Evolutionary conservation across 805 yeast species (phyloP).

Genomic region (Brettanomyces custersianus): DNA sequence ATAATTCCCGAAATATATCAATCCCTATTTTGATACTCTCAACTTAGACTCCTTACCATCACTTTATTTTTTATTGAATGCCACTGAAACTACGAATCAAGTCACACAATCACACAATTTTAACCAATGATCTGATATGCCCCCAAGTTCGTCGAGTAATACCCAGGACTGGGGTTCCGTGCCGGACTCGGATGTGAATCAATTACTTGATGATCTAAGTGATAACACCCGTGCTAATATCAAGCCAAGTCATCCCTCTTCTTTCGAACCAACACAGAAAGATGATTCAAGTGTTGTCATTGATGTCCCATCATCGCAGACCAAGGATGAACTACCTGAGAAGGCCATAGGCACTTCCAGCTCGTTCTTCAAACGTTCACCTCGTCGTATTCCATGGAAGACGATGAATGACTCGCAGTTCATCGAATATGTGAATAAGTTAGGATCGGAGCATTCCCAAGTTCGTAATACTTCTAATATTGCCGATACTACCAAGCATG

Average conservation of each 20-base stretch:
- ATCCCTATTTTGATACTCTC: too few species aligned
- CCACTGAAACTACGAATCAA: too few species aligned
- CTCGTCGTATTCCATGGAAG: conserved; percentile 19
- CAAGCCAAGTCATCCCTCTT: background rate
- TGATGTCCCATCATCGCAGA: conserved; percentile 4
- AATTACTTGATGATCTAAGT: conserved; percentile 5
- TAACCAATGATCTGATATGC: background rate
- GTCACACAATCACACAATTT: too few species aligned
- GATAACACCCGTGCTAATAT: background rate
- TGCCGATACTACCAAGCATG: background rate
- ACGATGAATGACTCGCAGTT: conserved; percentile 32
- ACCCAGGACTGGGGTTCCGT: conserved; percentile 18
- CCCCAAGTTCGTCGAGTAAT: background rate
- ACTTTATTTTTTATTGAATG: too few species aligned
- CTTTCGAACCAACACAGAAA: background rate
- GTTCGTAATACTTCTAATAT: background rate
- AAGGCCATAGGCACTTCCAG: background rate
- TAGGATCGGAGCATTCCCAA: conserved; percentile 20
- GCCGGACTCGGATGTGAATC: conserved; percentile 16
- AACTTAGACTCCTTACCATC: too few species aligned
- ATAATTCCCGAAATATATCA: too few species aligned
- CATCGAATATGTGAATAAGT: conserved; percentile 25
- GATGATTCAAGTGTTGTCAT: background rate
- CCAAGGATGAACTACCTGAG: background rate
- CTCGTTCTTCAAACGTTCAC: background rate